Evolutionary conservation across 139 green algal genomes (phyloP).

Genomic region (Chlorella sp.): DNA sequence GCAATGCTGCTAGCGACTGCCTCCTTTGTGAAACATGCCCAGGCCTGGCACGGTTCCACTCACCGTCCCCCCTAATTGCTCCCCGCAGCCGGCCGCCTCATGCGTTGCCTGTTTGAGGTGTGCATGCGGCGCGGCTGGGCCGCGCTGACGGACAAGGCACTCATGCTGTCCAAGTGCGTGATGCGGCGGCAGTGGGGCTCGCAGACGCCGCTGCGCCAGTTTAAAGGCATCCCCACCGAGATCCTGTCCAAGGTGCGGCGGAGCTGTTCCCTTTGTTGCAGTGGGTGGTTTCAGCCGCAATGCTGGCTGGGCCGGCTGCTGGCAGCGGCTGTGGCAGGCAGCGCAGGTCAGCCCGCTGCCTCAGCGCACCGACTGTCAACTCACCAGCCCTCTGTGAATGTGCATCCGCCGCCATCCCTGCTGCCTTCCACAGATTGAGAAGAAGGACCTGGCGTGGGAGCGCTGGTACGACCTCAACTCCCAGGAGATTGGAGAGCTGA

Average conservation of each 20-base stretch:
- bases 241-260: slow-evolving; percentile 65
- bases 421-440: slow-evolving; percentile 78
- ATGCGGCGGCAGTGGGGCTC: slow-evolving; percentile 90
- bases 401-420: too few relatives aligned
- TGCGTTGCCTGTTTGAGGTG: slow-evolving; percentile 98
- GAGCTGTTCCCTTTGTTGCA: too few relatives aligned
- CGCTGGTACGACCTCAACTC: slow-evolving; percentile 95
- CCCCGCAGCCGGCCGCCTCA: slow-evolving; percentile 82
- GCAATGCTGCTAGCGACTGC: too few relatives aligned
- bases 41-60: too few relatives aligned
- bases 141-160: slow-evolving; percentile 83
- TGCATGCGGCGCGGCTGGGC: slow-evolving; percentile 95
- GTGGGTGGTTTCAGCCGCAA: too few relatives aligned
- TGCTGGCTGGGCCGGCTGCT: too few relatives aligned
- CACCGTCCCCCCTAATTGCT: neutral
- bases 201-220: slow-evolving; percentile 93
- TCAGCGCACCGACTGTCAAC: too few relatives aligned
- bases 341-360: too few relatives aligned
- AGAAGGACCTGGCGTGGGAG: slow-evolving; percentile 97
- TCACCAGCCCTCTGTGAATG: too few relatives aligned
- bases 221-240: slow-evolving; percentile 81
- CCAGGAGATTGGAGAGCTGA: slow-evolving; percentile 94
- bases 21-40: too few relatives aligned
- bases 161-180: slow-evolving; percentile 97
- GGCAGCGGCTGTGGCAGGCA: too few relatives aligned